Percentiles rank a stretch among this genome's conserved stretches.
Evolutionary conservation across 2,329 filamentous ascomycete genomes (phyloP).

Genomic region (Eurotiales sp.): DNA sequence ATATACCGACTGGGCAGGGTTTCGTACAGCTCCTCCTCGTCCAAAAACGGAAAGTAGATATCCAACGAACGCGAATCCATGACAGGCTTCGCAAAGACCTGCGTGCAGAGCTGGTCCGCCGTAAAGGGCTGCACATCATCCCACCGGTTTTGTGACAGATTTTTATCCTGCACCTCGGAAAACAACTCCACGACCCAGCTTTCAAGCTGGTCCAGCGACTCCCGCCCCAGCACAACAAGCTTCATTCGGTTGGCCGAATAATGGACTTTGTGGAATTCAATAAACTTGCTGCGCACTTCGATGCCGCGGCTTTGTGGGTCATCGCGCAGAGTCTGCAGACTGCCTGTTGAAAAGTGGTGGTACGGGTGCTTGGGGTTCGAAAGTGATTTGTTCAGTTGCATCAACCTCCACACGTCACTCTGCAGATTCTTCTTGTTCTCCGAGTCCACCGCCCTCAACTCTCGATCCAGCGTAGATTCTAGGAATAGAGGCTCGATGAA

Average conservation of each 20-base stretch:
- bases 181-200: constrained; percentile 82
- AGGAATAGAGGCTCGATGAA: constrained; percentile 87
- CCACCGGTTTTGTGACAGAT: constrained; percentile 66
- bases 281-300: constrained; percentile 85
- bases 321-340: constrained; percentile 79
- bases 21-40: constrained; percentile 75
- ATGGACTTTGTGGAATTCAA: constrained; percentile 82
- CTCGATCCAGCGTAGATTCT: constrained; percentile 77
- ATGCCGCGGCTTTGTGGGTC: constrained; percentile 73
- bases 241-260: constrained; percentile 96
- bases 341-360: constrained; percentile 88
- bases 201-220: constrained; percentile 76
- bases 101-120: constrained; percentile 60
- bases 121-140: constrained; percentile 59
- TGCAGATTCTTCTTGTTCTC: constrained; percentile 98
- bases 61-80: constrained; percentile 80
- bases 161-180: constrained; percentile 74
- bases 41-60: constrained; percentile 77
- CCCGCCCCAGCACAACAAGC: constrained; percentile 77
- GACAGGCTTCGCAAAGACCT: constrained; percentile 85
- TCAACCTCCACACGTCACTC: constrained; percentile 80
- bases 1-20: constrained; percentile 82
- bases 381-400: constrained; percentile 84
- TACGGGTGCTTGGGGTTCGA: constrained; percentile 85
- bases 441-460: constrained; percentile 84